Base-by-base conservation (phyloP, 1,139 yeast species). In the Keqinozyma sinolaborantium region DNA sequence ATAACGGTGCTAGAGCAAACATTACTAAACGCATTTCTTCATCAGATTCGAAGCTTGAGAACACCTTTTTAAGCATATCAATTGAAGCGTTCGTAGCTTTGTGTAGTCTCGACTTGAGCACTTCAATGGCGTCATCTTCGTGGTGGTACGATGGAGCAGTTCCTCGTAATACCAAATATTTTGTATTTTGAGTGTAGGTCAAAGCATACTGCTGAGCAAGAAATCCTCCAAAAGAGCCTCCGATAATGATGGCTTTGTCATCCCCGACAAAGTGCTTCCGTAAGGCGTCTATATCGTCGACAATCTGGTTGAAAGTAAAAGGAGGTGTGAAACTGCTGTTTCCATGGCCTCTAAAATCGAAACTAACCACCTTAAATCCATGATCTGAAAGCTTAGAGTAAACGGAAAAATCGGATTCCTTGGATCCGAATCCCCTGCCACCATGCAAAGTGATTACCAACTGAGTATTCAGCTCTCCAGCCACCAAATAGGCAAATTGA, bases 261-360 rank as follows among this genome's bases (percentile, higher is more conserved):
- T 12, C 6, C 5, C 15, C 15, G 14, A 15, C 26, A 24, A 24
- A 24, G 14, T 24, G 14, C 6, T 24, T 13, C 9, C 26, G 12
- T 4, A 24, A 5, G 9, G 4, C 4, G 10, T 24, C 26, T 13
- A 24, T 24, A 10, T 24, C 26, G 5, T 24, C 16, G 10, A 24
- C 26, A 12, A 24, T 6, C 9, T 24, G 26, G 9, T 14, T 15
- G 14, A 24, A 24, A 8, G 26, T 24, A 12, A 24, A 24, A n/a
- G 26, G 26, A 8, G 16, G 16, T 5, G 10, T 24, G 14, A 24
- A 24, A 8, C 16, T 13, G 14, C 26, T 24, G 14, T 24, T 24
- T n/a, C 26, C 26, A 24, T 24, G 26, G 9, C 26, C 26, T 24
- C 26, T 24, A 10, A 24, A 24, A 12, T 24, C 26, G 14, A 24